Base-by-base conservation (phyloP, 2,329 filamentous ascomycete genomes). In the Aspergillus sclerotialis region DNA sequence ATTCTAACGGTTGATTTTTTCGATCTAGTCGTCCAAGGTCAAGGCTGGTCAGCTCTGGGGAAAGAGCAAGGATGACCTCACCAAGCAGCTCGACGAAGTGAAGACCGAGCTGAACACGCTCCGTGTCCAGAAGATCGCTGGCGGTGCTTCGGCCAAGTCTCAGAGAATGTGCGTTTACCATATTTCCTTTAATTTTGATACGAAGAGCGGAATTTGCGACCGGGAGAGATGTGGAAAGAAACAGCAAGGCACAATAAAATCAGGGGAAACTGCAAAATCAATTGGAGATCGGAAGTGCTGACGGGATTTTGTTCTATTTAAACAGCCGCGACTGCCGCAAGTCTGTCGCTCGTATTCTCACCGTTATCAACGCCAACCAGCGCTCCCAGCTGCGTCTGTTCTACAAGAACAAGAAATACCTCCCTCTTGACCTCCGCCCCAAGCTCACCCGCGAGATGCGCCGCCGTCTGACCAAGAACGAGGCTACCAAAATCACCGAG, bases 371-470 rank as follows among this genome's bases (percentile, higher is more conserved):
- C 80, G 84, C 88, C 73, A 96, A 94, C 81, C 92, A 98, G 78
- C 84, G 93, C 69, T 78, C 87, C 55, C 89, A 96, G 76, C 87
- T 98, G 62, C 88, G 89, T 61, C 78, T 96, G 55, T 96, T 96
- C 84, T 98, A 98, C 82, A 93, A 94, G 80, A 84, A 84, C 82
- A 96, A 96, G 86, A 96, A 95, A 80, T 95, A 95, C 80, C 74
- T 88, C 50, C 92, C 92, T 51, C 87, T 98, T 68, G 93, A 98
- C 71, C 89, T 98, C 76, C 86, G 92, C 72, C 72, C 88, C 67
- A 96, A 96, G 85, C 82, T 92, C 77, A 98, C 92, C 66, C 89
- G 92, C 62, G 92, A 89, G 66, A 93, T 96, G 74, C 88, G 92
- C 65, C 86, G 93, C 76, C 80, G 86, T 65, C 78, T 98, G 73